Base-by-base conservation (phyloP, 192 early-diverging fungal species). In the Mortierella hygrophila region DNA sequence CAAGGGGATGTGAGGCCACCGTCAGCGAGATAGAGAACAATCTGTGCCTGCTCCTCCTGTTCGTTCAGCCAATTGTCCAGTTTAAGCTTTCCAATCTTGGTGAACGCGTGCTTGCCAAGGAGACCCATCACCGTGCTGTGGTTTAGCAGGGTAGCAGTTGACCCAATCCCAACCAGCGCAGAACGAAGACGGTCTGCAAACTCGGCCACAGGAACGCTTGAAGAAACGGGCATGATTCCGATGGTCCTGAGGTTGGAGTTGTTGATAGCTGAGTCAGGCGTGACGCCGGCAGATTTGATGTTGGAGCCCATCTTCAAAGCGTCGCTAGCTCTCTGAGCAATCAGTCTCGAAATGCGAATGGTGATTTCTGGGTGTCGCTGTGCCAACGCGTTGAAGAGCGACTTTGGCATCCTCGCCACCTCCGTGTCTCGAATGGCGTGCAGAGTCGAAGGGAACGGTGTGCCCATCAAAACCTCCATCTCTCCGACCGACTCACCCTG, bases 381-480 rank as follows among this genome's bases (percentile, higher is more conserved):
- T 37, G 98, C 96, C 63, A 99, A 92, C 23, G 97, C 95, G 79
- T 97, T 95, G 87, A 99, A 98, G 60, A 99, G 90, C 1, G 97
- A 97, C 68, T 96, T 97, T 8, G 99, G 99, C 90, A 99, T 95
- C 18, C 98, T 93, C 29, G 97, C 97, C 35, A 99, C 92, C 89
- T 99, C 98, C 0, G 97, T 94, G 83, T 99, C 99, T 57, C 99
- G 95, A 79, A 99, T 99, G 3, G 99, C 99, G 79, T 99, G 98
- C 37, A 99, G 90, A 8, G 97, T 99, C 29, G 94, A 94, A 26
- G 92, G 92, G 63, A 96, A 93, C 4, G 93, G 92, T 18, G 91
- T 88, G 40, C 89, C 91, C 82, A 93, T 95, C 52, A 99, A 88
- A 16, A 99, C 95, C 79, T 98, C 97, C 29, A 97, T 89, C 87